Evolutionary conservation across 2,329 filamentous ascomycete genomes (phyloP).

Genomic region (Talaromyces atroroseus): DNA sequence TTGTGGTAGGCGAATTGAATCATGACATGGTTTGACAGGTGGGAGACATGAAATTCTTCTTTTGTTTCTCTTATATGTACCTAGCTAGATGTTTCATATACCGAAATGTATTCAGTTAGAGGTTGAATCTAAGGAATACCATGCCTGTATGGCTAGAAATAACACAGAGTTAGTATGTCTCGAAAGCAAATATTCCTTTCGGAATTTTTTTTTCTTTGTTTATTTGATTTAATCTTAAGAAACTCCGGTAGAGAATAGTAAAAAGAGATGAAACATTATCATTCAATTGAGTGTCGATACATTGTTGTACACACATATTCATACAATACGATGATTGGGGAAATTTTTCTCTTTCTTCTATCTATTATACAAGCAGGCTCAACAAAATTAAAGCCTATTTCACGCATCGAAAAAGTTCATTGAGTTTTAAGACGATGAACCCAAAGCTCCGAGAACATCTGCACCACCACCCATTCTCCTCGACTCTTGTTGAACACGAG

Average conservation of each 20-base stretch:
- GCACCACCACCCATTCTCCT: slow-evolving; percentile 41
- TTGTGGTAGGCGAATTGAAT: not conserved
- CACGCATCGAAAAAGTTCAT: not conserved
- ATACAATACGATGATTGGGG: not conserved
- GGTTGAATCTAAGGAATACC: not conserved
- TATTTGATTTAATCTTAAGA: too few species aligned
- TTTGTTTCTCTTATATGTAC: too few species aligned
- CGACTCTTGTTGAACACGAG: slow-evolving; percentile 51
- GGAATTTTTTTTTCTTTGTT: too few species aligned
- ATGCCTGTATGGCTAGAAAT: not conserved
- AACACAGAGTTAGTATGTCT: too few species aligned
- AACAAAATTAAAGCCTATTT: not conserved
- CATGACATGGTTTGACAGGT: not conserved
- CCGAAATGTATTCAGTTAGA: not conserved
- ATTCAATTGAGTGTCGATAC: not conserved
- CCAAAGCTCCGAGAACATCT: slow-evolving; percentile 16
- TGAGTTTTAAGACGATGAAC: not conserved
- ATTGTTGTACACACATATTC: not conserved
- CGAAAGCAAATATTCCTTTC: too few species aligned
- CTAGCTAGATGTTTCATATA: not conserved
- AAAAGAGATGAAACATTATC: not conserved
- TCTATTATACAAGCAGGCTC: not conserved
- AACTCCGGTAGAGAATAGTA: too few species aligned
- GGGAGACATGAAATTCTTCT: not conserved
- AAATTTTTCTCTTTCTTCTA: not conserved